These are phyloP conservation scores for Alternaria gaisen DNA, from an alignment of 2,329 filamentous ascomycete species.

Conservation along the genomic window DNA sequence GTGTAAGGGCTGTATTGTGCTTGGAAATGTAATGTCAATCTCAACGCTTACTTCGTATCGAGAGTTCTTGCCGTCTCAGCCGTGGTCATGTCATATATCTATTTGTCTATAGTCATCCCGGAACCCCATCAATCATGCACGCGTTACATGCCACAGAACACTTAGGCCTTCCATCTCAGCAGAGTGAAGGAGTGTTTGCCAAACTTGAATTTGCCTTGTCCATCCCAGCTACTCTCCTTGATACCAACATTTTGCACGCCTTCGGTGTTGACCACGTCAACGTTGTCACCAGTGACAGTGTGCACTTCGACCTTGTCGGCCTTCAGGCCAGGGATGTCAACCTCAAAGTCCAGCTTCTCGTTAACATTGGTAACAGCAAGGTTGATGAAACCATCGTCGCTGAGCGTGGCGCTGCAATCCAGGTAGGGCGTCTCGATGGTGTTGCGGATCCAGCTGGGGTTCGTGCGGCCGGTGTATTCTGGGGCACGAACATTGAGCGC, in stretches of 20 bases:
- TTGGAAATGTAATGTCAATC: neutral
- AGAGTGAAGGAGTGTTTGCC: conserved; percentile 75
- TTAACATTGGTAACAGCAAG: conserved; percentile 77
- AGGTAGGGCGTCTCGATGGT: conserved; percentile 75
- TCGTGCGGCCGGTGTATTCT: conserved; percentile 72
- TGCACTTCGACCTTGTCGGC: conserved; percentile 65
- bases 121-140: neutral
- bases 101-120: neutral
- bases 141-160: neutral
- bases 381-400: conserved; percentile 68
- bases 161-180: conserved; percentile 62
- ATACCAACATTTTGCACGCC: conserved; percentile 70
- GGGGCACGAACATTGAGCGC: conserved; percentile 70
- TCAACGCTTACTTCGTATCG: neutral
- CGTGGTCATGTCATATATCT: neutral
- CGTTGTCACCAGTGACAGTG: conserved; percentile 66
- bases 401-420: conserved; percentile 70
- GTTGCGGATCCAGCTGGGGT: conserved; percentile 70
- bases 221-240: conserved; percentile 70
- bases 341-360: conserved; percentile 67
- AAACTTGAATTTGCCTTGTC: conserved; percentile 69
- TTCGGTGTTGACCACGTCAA: conserved; percentile 69
- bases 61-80: neutral
- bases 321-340: conserved; percentile 65
- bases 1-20: neutral